phyloP scores from a whole-genome alignment of 768 basidiomycete genomes.

The Antrodiella citrinella region DNA sequence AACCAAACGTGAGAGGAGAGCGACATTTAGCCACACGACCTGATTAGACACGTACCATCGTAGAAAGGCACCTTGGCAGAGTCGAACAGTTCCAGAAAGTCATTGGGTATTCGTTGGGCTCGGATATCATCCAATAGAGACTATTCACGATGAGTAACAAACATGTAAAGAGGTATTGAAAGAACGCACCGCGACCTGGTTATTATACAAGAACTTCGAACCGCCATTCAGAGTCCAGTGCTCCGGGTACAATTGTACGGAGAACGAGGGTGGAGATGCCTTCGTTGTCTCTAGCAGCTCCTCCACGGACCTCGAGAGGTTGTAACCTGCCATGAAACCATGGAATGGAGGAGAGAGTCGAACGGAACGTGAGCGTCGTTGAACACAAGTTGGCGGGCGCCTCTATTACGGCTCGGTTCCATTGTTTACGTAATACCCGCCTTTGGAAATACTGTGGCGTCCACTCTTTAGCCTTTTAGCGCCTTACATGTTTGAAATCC shows the following conservation, averaged over 20 bases:
- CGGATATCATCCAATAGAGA: slow-evolving; percentile 78
- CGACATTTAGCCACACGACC: not conserved
- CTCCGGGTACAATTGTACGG: slow-evolving; percentile 70
- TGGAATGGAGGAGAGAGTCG: not conserved
- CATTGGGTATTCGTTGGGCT: slow-evolving; percentile 75
- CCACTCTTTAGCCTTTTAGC: not conserved
- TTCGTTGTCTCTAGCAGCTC: slow-evolving; percentile 53
- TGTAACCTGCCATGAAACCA: slow-evolving; percentile 58
- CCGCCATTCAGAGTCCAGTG: slow-evolving; percentile 80
- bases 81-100: slow-evolving; percentile 79
- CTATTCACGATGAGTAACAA: slow-evolving; percentile 29
- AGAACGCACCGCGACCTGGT: slow-evolving; percentile 52
- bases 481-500: no score
- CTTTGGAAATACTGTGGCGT: not conserved
- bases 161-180: not conserved
- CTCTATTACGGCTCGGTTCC: not conserved
- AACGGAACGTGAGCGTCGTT: not conserved
- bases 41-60: slow-evolving; percentile 48
- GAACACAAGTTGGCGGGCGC: not conserved
- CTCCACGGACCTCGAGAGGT: slow-evolving; percentile 57
- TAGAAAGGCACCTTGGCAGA: slow-evolving; percentile 69
- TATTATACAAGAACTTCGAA: slow-evolving; percentile 75
- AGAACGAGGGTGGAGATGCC: slow-evolving; percentile 60
- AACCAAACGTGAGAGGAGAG: not conserved
- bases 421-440: not conserved